Base-by-base conservation (phyloP, 2,329 filamentous ascomycete species). In the Ophiostoma pallidulum region DNA sequence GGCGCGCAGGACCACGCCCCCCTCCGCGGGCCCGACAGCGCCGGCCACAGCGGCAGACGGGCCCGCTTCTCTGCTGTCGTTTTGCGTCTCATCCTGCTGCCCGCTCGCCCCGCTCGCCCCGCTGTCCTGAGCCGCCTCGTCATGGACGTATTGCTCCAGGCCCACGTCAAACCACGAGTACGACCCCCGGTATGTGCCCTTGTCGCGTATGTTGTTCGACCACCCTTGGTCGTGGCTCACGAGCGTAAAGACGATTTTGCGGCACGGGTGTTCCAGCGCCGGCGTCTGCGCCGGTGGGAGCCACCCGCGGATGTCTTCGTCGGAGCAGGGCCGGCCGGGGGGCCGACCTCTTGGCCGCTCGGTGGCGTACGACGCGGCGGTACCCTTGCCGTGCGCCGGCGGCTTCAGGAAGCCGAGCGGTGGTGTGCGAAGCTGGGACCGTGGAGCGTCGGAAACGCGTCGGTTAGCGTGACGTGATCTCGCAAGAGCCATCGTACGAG, bases 161-260 rank as follows among this genome's bases (percentile, higher is more conserved):
- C 79, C 79, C 14, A 70, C 76, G 47, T 82, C 78, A 50, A 82
- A 81, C 79, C 79, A 84, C 0, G 78, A 78, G 62, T 64, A 79
- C 0, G 78, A 76, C 3, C 61, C 64, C 0, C 58, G 53, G 47
- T 71, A 81, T 1, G 67, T 68, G 2, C 66, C 66, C 2, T 56
- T 57, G 35, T 61, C 53, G 0, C 13, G 37, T 0, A 0, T 2
- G 0, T 61, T 51, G 13, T 68, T 66, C 28, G 70, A 68, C 69
- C 70, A 79, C 4, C 79, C 80, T 54, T 84, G 80, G 52, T 84
- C 80, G 41, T 62, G 66, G 57, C 74, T 77, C 10, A 60, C 61
- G 35, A 80, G 68, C 5, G 70, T 74, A 59, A 83, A 83, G 19
- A 80, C 72, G 18, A 84, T 68, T 60, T 79, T 82, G 31, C 76